Base-by-base conservation (phyloP, 139 green algal genomes). In the Tetraselmis chui region DNA sequence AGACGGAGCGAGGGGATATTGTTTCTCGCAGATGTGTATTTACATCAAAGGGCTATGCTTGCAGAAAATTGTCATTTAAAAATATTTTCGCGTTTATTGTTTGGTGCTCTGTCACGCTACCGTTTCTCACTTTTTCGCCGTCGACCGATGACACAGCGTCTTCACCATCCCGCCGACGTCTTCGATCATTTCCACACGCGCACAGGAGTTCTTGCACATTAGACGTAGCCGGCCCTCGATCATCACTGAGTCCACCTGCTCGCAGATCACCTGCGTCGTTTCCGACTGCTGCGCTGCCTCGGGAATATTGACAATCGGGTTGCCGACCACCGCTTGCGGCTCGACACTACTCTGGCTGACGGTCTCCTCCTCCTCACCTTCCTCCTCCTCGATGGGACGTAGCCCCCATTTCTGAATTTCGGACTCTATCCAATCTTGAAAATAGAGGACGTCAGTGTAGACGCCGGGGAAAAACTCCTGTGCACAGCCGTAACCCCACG, bases 401-500 rank as follows among this genome's bases (percentile, higher is more conserved):
- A 67, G 45, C 45, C 45, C 45, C 45, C 45, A 67, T 25, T 67
- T 67, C 45, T 67, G 11, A 18, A 67, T 18, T 67, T 67, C 45
- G 45, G 45, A 67, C 11, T 25, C 45, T 18, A 85, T 30, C 82
- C 82, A 82, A 0, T 25, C 1, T 23, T 32, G 18, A 59, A 80
- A 59, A 22, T 28, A 27, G 26, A 76, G 11, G 1, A 85, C 30
- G 31, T 32, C 1, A 22, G 81, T 78, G 77, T 85, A 85, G 22
- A 81, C 82, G 32, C 82, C 82, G 18, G 80, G 80, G 32, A 75
- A 31, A n/a, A 59, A 76, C 31, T 27, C 23, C 78, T 79, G 31
- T 0, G 74, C 84, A 80, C 84, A 87, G 32, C 84, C 84, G 18
- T 30, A 30, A 30, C 84, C 84, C 84, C 84, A 87, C 1, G 78